A percentile compares a stretch with the other conserved stretches of the same genome.
phyloP scores from a whole-genome alignment of 1,284 basidiomycete species.

The Filobasidium uniguttulatum region DNA sequence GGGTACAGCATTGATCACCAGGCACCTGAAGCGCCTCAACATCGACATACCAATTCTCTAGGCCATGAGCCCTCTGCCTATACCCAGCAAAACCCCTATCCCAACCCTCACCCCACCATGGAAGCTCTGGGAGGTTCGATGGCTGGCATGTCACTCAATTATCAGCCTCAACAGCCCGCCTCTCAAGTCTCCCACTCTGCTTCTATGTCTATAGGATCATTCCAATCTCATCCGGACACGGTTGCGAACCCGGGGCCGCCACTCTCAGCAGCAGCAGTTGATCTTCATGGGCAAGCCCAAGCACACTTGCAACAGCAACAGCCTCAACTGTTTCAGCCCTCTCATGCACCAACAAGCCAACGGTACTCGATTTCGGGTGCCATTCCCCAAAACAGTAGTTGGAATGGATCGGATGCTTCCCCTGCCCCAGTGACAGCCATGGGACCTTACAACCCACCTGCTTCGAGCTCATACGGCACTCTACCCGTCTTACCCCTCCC shows the following conservation, averaged over 20 bases:
- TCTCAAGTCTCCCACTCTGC: no score
- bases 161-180: no score
- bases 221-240: constrained; percentile 2
- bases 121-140: no score
- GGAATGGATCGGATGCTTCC: constrained; percentile 5
- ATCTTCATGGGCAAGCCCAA: neutral
- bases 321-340: neutral
- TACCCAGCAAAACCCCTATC: no score
- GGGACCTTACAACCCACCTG: neutral
- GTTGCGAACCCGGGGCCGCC: neutral
- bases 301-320: neutral
- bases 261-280: neutral
- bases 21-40: no score
- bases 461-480: neutral
- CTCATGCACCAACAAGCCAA: neutral
- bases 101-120: no score
- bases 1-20: no score
- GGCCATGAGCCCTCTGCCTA: no score
- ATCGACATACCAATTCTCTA: no score
- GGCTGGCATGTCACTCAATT: no score
- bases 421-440: neutral
- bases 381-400: constrained; percentile 8
- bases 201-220: neutral
- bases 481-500: neutral
- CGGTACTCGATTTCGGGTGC: constrained; percentile 9